Evolutionary conservation across 352 stramenopile species (phyloP).

Genomic region (Phytopythium kandeliae): DNA sequence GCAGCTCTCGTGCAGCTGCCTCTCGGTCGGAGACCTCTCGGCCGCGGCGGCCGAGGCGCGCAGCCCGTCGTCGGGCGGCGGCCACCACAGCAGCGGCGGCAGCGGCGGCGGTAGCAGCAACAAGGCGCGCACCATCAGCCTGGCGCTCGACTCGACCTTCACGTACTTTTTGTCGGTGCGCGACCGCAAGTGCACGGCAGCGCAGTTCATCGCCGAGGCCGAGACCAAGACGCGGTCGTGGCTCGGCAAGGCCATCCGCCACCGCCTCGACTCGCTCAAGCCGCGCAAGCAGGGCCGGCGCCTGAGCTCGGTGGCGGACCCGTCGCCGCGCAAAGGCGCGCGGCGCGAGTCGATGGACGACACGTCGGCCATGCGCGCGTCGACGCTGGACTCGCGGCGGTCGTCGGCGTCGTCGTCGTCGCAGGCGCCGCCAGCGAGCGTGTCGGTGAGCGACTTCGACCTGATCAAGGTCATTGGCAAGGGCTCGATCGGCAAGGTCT

Average conservation of each 20-base stretch:
- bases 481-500: conserved; percentile 87
- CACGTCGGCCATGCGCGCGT: conserved; percentile 49
- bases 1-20: conserved; percentile 55
- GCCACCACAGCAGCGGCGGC: conserved; percentile 29
- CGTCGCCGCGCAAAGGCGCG: conserved; percentile 34
- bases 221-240: conserved; percentile 52
- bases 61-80: conserved; percentile 6
- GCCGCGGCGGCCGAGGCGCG: conserved; percentile 9
- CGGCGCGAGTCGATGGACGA: conserved; percentile 34
- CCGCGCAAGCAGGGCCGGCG: conserved; percentile 49
- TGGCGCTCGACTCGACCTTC: conserved; percentile 65
- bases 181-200: conserved; percentile 38
- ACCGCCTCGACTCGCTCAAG: conserved; percentile 62
- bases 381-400: conserved; percentile 18
- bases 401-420: conserved; percentile 1
- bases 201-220: conserved; percentile 59
- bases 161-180: conserved; percentile 62
- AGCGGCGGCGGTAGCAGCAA: conserved; percentile 48
- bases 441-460: conserved; percentile 84
- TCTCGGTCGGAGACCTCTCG: conserved; percentile 55
- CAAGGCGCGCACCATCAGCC: conserved; percentile 69
- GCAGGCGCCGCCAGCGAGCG: conserved; percentile 26
- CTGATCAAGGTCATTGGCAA: conserved; percentile 82
- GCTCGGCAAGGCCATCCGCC: conserved; percentile 56
- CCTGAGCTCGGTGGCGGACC: conserved; percentile 19